A percentile compares a stretch with the other conserved stretches of the same genome.
phyloP scores from a whole-genome alignment of 2,329 filamentous ascomycete genomes.

The Phialophora expanda region DNA sequence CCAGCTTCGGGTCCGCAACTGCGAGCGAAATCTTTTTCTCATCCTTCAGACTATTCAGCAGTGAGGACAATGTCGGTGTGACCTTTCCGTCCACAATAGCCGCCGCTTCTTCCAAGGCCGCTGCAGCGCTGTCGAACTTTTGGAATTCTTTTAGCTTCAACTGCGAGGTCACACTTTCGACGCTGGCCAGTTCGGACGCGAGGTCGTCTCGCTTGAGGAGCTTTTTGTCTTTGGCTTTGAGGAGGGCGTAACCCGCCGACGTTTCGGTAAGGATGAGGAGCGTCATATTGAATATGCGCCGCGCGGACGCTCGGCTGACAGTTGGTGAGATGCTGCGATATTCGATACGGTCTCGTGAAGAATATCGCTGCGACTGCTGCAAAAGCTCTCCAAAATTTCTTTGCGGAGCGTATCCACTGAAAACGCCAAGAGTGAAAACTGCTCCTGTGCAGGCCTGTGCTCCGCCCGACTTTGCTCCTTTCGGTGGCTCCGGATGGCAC shows the following conservation, averaged over 20 bases:
- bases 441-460: no score
- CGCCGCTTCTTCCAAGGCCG: slow-evolving; percentile 87
- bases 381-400: slow-evolving; percentile 26
- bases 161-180: slow-evolving; percentile 82
- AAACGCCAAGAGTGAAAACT: neutral
- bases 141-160: slow-evolving; percentile 96
- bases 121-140: slow-evolving; percentile 94
- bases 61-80: slow-evolving; percentile 78
- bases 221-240: slow-evolving; percentile 99
- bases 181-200: slow-evolving; percentile 72
- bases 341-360: slow-evolving; percentile 9
- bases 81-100: slow-evolving; percentile 93
- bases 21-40: slow-evolving; percentile 97
- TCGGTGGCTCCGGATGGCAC: no score
- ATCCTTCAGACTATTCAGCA: slow-evolving; percentile 89
- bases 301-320: slow-evolving; percentile 11
- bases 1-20: slow-evolving; percentile 91
- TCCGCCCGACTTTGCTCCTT: no score
- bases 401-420: slow-evolving; percentile 18
- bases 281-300: slow-evolving; percentile 65
- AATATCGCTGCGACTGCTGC: slow-evolving; percentile 6
- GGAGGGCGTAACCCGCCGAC: slow-evolving; percentile 94
- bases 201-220: slow-evolving; percentile 86
- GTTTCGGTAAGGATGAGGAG: slow-evolving; percentile 94
- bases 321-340: slow-evolving; percentile 12